Evolutionary conservation across 2,329 filamentous ascomycete species (phyloP).

Genomic region (Cryphonectria naterciae): DNA sequence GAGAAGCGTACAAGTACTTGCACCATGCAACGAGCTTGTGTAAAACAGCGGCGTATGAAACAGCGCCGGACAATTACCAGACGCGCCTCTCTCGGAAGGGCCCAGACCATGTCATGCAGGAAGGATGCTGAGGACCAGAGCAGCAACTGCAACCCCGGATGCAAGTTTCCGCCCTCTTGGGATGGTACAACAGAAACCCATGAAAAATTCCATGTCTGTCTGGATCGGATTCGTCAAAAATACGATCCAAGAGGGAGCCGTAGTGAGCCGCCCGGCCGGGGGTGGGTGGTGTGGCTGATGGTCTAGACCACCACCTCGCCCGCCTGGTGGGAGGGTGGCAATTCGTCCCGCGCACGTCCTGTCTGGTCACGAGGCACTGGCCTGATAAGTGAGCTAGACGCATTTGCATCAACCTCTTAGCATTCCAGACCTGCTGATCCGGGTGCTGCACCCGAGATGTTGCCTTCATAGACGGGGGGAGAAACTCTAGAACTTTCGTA

Average conservation of each 20-base stretch:
- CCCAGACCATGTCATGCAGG: slow-evolving; percentile 2
- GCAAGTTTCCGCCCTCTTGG: neutral
- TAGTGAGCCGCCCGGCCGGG: neutral
- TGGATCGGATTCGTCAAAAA: slow-evolving; percentile 2
- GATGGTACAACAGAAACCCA: neutral
- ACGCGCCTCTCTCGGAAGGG: neutral
- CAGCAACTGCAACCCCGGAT: neutral
- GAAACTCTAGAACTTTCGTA: neutral
- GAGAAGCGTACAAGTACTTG: neutral
- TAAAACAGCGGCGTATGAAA: neutral
- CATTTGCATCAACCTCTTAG: neutral
- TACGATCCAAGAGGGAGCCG: neutral
- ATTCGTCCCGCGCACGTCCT: neutral
- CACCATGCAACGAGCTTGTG: neutral
- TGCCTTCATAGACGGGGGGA: neutral
- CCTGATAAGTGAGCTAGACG: neutral
- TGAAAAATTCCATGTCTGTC: neutral
- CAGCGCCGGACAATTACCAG: neutral
- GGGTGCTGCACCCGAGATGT: neutral
- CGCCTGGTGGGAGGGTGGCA: neutral
- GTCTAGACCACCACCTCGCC: slow-evolving; percentile 5
- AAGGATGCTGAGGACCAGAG: neutral
- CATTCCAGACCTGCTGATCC: neutral
- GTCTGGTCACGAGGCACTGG: slow-evolving; percentile 16
- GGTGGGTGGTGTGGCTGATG: neutral